phyloP scores from a whole-genome alignment of 305 asterid genomes.

The Salvia sclarea region DNA sequence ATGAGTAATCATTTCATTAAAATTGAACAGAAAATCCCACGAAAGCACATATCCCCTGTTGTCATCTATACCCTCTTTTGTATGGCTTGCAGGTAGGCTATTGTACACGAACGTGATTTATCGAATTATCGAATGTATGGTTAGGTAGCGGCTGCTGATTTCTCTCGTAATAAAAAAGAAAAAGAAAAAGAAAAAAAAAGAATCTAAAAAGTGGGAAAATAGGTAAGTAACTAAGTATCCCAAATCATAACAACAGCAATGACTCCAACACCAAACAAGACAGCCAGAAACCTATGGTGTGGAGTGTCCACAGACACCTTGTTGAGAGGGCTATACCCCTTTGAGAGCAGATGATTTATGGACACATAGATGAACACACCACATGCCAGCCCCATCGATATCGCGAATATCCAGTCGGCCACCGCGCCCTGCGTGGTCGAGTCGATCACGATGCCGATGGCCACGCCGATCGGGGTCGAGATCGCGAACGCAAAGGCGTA shows the following conservation, averaged over 20 bases:
- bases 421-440: conserved; percentile 73
- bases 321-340: conserved; percentile 63
- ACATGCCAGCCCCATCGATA: conserved; percentile 91
- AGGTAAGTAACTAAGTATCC: conserved; percentile 51
- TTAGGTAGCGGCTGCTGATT: too few species aligned
- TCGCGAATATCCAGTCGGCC: conserved; percentile 85
- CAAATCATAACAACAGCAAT: conserved; percentile 95
- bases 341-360: conserved; percentile 72
- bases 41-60: too few species aligned
- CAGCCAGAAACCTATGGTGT: conserved; percentile 64
- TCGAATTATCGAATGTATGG: too few species aligned
- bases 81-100: too few species aligned
- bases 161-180: too few species aligned
- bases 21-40: too few species aligned
- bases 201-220: not conserved
- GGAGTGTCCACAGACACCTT: conserved; percentile 46
- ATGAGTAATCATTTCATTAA: too few species aligned
- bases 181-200: too few species aligned
- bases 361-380: conserved; percentile 90
- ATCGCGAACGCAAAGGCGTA: conserved; percentile 87
- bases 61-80: too few species aligned
- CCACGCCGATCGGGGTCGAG: conserved; percentile 81
- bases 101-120: too few species aligned
- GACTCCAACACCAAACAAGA: conserved; percentile 65
- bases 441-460: conserved; percentile 79